Evolutionary conservation across 129 eudicot species (phyloP).

Genomic region (Artemisia tridentata): DNA sequence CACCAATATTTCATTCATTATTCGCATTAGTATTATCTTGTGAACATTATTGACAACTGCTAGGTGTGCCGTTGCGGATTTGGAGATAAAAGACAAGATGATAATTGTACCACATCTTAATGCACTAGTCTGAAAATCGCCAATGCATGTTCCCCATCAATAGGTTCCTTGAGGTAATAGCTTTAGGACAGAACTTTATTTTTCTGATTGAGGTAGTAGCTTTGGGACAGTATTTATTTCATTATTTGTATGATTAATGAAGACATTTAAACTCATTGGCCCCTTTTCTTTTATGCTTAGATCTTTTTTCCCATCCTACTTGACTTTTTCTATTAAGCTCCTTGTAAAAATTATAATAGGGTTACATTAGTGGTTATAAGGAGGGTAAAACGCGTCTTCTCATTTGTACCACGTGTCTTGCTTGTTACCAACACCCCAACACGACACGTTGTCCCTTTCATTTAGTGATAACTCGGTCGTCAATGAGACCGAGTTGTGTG

Average conservation of each 20-base stretch:
- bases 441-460: too few species aligned
- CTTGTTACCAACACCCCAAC: too few species aligned
- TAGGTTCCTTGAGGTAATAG: conserved; percentile 12
- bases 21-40: not conserved
- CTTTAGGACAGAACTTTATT: conserved; percentile 18
- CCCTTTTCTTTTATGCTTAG: not conserved
- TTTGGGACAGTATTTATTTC: conserved; percentile 19
- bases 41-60: not conserved
- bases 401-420: too few species aligned
- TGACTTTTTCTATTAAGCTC: not conserved
- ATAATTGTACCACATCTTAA: conserved; percentile 1
- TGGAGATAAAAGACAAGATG: too few species aligned
- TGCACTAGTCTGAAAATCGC: not conserved
- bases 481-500: too few species aligned
- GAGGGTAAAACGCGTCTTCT: too few species aligned
- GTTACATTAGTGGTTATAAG: too few species aligned
- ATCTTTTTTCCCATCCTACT: not conserved
- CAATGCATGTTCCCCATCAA: conserved; percentile 24
- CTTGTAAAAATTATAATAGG: too few species aligned
- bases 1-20: too few species aligned
- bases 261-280: conserved; percentile 5
- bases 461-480: too few species aligned
- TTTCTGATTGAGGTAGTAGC: not conserved
- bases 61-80: conserved; percentile 3
- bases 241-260: conserved; percentile 9